These are phyloP conservation scores for Taphrina betulina DNA, from an alignment of 1,139 yeast genomes.

Conservation along the genomic window DNA sequence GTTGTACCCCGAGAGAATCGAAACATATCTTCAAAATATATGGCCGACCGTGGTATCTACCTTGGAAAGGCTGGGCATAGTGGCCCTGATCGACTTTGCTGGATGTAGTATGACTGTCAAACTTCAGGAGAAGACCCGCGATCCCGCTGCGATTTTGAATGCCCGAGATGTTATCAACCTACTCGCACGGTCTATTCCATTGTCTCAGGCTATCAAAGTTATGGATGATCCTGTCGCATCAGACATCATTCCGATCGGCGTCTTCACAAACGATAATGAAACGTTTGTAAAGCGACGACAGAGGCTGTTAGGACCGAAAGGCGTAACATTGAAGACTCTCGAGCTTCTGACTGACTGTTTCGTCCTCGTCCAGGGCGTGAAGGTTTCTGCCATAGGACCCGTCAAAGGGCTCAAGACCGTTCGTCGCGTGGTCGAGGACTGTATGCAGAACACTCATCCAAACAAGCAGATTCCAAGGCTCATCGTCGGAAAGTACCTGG, in stretches of 20 bases:
- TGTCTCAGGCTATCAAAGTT: conserved; percentile 81
- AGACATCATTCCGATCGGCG: conserved; percentile 93
- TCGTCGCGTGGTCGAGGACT: conserved; percentile 93
- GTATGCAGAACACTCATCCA: conserved; percentile 95
- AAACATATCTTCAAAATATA: conserved; percentile 77
- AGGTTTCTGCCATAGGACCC: conserved; percentile 97
- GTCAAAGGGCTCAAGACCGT: conserved; percentile 88
- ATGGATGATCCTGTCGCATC: conserved; percentile 81
- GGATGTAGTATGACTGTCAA: conserved; percentile 98
- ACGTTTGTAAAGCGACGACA: conserved; percentile 94
- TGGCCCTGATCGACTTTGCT: conserved; percentile 81
- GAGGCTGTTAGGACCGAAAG: conserved; percentile 93
- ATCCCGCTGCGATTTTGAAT: conserved; percentile 89
- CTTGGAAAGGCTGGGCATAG: conserved; percentile 68
- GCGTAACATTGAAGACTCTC: conserved; percentile 92
- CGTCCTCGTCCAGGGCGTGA: conserved; percentile 93
- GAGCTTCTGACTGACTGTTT: conserved; percentile 92
- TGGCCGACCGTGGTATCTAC: conserved; percentile 93
- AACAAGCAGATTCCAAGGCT: conserved; percentile 93
- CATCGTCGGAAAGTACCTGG: conserved; percentile 93
- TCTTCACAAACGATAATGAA: conserved; percentile 82
- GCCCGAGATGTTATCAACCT: conserved; percentile 93
- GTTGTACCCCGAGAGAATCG: conserved; percentile 93
- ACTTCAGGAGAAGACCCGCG: conserved; percentile 91
- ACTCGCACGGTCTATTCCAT: conserved; percentile 93